Evolutionary conservation across 2,329 filamentous ascomycete genomes (phyloP), one percentile per base, ranked within the genome.

Genomic region (Ophiostoma angusticollis): DNA sequence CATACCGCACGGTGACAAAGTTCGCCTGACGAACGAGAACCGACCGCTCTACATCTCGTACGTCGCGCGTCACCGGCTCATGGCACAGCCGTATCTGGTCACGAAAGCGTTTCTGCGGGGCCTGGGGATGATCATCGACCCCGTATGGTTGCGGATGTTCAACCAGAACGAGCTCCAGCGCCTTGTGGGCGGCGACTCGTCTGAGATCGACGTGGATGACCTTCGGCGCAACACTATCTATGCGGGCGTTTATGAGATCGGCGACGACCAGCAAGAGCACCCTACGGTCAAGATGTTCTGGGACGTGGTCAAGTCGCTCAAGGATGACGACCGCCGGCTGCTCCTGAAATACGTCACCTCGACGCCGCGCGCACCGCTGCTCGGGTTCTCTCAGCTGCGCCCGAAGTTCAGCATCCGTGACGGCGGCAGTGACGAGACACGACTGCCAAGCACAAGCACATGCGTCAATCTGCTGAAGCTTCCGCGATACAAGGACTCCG

Each of bases 131-230:
- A 93, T 98, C 54, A 91, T 98, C 47, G 80, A 87, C 42, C 87
- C 89, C 0, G 75, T 76, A 4, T 98, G 91, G 91, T 71, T 98
- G 5, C 86, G 81, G 51, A 96, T 98, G 91, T 98, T 98, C 67
- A 98, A 98, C 58, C 89, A 95, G 57, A 76, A 76, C 3, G 91
- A 98, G 57, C 71, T 98, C 5, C 91, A 96, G 60, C 91, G 84
- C 1, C 77, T 98, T 6, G 82, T 98, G 13, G 84, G 86, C 38
- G 91, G 91, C 31, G 86, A 93, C 50, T 80, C 78, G 21, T 79
- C 79, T 9, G 78, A 84, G 45, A 93, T 98, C 42, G 81, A 95
- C 52, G 71, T 98, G 25, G 75, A 81, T 21, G 91, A 98, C 56
- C 68, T 96, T 29, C 76, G 87, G 18, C 68, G 67, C 39, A 83